Evolutionary conservation across 2,329 filamentous ascomycete species (phyloP), one percentile per base, ranked within the genome.

Genomic region (Coniochaeta sp.): DNA sequence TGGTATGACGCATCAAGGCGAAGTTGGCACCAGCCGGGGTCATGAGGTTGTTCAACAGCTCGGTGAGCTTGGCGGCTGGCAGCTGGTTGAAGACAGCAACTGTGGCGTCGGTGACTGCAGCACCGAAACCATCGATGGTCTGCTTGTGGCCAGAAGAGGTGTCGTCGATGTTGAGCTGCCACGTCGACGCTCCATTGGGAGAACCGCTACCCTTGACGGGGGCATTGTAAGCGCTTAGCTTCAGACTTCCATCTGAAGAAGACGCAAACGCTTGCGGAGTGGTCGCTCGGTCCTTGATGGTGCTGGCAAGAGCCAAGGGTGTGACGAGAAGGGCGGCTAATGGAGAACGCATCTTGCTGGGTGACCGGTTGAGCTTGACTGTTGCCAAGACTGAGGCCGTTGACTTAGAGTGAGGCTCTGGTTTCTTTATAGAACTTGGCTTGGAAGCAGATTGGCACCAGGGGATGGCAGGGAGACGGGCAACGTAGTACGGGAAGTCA

Each of bases 51-150:
- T 64, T 64, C 34, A 77, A 67, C 24, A 78, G 68, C 62, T 70
- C 62, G 26, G 64, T 66, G 22, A 69, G 72, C 38, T 65, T 59
- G 56, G 65, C 64, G 17, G 64, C 62, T 1, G 73, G 62, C 3
- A 78, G 70, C 22, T 65, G 64, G 60, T 72, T 72, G 63, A 77
- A 70, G 26, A 74, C 73, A 31, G 70, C 67, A 11, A 77, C 73
- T 6, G 75, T 77, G 34, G 73, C 71, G 58, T 78, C 75, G 2
- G 76, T 77, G 31, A 77, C 73, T 11, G 73, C 68, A 6, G 73
- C 75, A n/a, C 76, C 75, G 59, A 78, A 78, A 4, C 76, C 74
- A 50, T 67, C 71, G 65, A 78, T 65, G 14, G 64, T 71, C 65
- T 78, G 76, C 62, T 74, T 77, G 61, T 72, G 62, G 17, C 75